Evolutionary conservation across 73 alveolate genomes (phyloP).

Genomic region (Stentor coeruleus): DNA sequence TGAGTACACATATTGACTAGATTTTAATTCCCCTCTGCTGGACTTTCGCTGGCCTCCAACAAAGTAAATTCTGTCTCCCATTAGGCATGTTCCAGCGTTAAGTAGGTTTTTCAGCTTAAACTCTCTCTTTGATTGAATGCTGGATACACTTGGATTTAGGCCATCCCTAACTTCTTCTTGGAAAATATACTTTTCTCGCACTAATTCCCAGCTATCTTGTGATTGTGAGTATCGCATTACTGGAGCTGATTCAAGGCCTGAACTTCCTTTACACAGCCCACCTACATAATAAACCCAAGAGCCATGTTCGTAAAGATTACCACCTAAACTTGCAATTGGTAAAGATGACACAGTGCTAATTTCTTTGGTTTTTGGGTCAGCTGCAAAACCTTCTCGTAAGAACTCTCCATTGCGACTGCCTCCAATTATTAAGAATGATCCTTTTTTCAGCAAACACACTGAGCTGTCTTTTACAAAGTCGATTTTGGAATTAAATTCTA

Average conservation of each 20-base stretch:
- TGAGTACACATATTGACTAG: background rate
- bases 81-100: background rate
- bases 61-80: background rate
- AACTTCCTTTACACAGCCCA: background rate
- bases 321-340: background rate
- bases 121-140: background rate
- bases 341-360: background rate
- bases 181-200: background rate
- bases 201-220: background rate
- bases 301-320: background rate
- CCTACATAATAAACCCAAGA: background rate
- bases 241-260: background rate
- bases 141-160: background rate
- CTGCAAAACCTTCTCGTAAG: background rate
- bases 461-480: background rate
- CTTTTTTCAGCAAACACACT: background rate
- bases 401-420: background rate
- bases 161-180: background rate
- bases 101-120: background rate
- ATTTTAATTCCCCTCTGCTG: background rate
- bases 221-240: background rate
- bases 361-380: background rate
- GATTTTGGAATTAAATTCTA: background rate
- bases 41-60: slow-evolving; percentile 14
- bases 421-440: background rate